Evolutionary conservation across 306 rosid species (phyloP).

Genomic region (Abrus precatorius): DNA sequence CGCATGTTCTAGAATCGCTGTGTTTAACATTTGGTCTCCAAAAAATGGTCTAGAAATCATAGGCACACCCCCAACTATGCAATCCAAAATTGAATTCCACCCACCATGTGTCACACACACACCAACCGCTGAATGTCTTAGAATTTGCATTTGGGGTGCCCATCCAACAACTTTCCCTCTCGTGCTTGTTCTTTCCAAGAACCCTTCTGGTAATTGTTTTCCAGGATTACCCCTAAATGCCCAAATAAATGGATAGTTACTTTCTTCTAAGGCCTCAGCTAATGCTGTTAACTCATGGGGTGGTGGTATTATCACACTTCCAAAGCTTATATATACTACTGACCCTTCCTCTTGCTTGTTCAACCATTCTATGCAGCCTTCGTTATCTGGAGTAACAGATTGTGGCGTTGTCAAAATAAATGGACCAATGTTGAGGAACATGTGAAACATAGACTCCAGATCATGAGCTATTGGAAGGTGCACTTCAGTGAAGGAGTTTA

Average conservation of each 20-base stretch:
- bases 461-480: constrained; percentile 39
- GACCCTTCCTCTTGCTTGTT: constrained; percentile 52
- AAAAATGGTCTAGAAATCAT: constrained; percentile 71
- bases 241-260: constrained; percentile 65
- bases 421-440: constrained; percentile 71
- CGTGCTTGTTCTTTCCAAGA: constrained; percentile 38
- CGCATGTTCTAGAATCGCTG: constrained; percentile 45
- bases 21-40: constrained; percentile 69
- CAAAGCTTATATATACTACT: constrained; percentile 71
- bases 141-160: constrained; percentile 67
- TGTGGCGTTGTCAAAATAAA: constrained; percentile 55
- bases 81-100: constrained; percentile 76
- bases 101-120: constrained; percentile 73
- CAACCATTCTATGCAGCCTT: constrained; percentile 67
- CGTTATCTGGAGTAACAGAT: constrained; percentile 37
- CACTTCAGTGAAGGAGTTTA: constrained; percentile 67
- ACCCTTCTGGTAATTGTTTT: constrained; percentile 54
- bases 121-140: constrained; percentile 56
- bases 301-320: constrained; percentile 64
- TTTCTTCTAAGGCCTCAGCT: constrained; percentile 65
- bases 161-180: constrained; percentile 68
- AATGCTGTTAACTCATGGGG: constrained; percentile 61
- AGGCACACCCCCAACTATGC: constrained; percentile 70
- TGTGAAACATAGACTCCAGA: constrained; percentile 49
- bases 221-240: constrained; percentile 60